Base-by-base conservation (phyloP, 1,284 basidiomycete genomes). In the Laetiporus sulphureus region DNA sequence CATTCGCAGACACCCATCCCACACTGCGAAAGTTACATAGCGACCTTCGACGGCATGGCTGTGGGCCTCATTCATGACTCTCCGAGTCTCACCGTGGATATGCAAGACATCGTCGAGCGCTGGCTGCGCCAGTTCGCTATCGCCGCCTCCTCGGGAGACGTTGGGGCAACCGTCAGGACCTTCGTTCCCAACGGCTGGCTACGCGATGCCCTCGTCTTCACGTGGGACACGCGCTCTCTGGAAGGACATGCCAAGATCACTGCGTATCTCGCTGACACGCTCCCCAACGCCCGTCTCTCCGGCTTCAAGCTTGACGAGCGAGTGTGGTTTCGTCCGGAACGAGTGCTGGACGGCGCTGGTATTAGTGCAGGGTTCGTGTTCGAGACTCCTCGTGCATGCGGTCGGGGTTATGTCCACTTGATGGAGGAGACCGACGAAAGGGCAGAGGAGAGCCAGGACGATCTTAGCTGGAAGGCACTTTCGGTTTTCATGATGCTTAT, bases 141-240 rank as follows among this genome's bases (percentile, higher is more conserved):
- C n/a, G 41, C 37, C 12, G 29, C 37, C 8, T 20, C 16, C 29
- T 7, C 24, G n/a, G 45, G 37, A 18, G 42, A 47, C 18, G 42
- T 44, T 15, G 25, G 5, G 5, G 33, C 30, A 7, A 15, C 18
- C 15, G 13, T 41, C 16, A 4, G 24, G 21, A 15, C 24, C 6
- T 19, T 47, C 34, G 15, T 40, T 12, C 42, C 42, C 20, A 3
- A 34, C 15, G 38, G 42, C 5, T 44, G 38, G 31, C 32, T 40
- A 15, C 63, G 75, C 29, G 79, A 80, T 52, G 64, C 75, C 42
- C 64, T 79, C n/a, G 63, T 72, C 0, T 60, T 79, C 25, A 77
- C 77, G 3, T 81, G 75, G 76, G 70, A 77, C 48, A 69, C 79
- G 45, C 71, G 78, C 21, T 77, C 77, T 0, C 72, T 80, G 52